Base-by-base conservation (phyloP, 495 filamentous ascomycete species). In the Trichoderma gamsii region DNA sequence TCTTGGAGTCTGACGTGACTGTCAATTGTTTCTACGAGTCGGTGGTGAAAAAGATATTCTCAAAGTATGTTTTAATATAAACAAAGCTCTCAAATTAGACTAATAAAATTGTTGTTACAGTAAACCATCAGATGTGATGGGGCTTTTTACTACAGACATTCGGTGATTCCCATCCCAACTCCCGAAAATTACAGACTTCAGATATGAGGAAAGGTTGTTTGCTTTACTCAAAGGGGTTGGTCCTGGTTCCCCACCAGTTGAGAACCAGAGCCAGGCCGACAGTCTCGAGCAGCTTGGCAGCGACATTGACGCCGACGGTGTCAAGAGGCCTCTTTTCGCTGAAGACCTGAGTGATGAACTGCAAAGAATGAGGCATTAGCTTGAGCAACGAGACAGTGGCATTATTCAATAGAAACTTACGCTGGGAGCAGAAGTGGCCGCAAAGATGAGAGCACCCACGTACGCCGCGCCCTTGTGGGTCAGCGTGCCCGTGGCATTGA, bases 381-480 rank as follows among this genome's bases (percentile, higher is more conserved):
- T 61, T 23, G 18, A 27, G 27, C 7, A 29, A 51, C 4, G 43
- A 21, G 16, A 4, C 41, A 23, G 18, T 25, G 52, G 16, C 15
- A 66, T 0, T 3, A 52, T 52, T 4, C 1, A 49, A 29, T 15
- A 25, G 35, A 44, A 66, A 86, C 92, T 59, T 89, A 97, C 93
- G 68, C 88, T 86, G 63, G 95, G 95, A 67, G 94, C 92, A 67
- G 90, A 85, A 73, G 88, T 94, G 69, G 95, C 95, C 63, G 93
- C 85, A 83, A 99, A 97, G 78, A 99, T 88, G 73, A 99, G 84
- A 46, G 83, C 84, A 66, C 95, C 95, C 44, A 99, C 81, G 80
- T 97, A 99, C 21, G 95, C 92, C 69, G 95, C 95, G 73, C 95
- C 95, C 85, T 97, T 97, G 82, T 98, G 97, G 80, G 84, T 91